phyloP scores from a whole-genome alignment of 371 early-diverging fungal genomes.

The Apophysomyces trapeziformis region DNA sequence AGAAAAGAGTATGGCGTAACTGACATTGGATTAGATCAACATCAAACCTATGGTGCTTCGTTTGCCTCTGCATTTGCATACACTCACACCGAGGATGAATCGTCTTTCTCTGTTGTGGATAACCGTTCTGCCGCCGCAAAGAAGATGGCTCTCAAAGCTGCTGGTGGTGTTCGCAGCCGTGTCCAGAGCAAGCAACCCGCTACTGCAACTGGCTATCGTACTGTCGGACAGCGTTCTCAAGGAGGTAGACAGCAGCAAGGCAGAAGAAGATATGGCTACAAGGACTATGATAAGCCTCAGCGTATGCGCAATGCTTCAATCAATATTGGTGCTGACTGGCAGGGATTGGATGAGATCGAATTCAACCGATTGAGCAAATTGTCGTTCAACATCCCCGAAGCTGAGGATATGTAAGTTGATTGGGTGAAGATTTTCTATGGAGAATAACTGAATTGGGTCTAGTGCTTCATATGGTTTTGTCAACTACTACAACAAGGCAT shows the following conservation, averaged over 20 bases:
- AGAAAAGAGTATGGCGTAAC: background rate
- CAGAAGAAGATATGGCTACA: slow-evolving; percentile 54
- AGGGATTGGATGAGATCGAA: slow-evolving; percentile 93
- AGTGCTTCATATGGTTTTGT: slow-evolving; percentile 68
- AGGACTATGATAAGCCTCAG: slow-evolving; percentile 65
- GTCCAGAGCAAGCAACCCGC: slow-evolving; percentile 36
- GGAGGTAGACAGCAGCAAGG: slow-evolving; percentile 47
- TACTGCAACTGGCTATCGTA: slow-evolving; percentile 35
- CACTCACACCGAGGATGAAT: slow-evolving; percentile 92
- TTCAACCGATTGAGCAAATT: slow-evolving; percentile 87
- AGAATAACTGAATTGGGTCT: background rate
- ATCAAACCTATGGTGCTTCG: slow-evolving; percentile 88
- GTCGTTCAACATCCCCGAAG: slow-evolving; percentile 75
- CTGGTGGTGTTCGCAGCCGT: slow-evolving; percentile 45
- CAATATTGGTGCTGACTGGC: slow-evolving; percentile 90
- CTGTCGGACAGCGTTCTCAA: slow-evolving; percentile 52
- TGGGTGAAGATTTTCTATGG: background rate
- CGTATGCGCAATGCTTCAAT: slow-evolving; percentile 89
- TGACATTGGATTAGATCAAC: slow-evolving; percentile 50
- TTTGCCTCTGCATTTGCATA: slow-evolving; percentile 90
- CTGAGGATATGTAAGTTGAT: slow-evolving; percentile 74
- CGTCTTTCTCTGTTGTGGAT: slow-evolving; percentile 95
- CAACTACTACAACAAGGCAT: slow-evolving; percentile 81
- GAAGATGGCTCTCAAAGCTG: slow-evolving; percentile 68
- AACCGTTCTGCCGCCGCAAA: slow-evolving; percentile 76